Evolutionary conservation across 1,284 basidiomycete species (phyloP), one percentile per base, ranked within the genome.

Genomic region (Farysia itapuensis): DNA sequence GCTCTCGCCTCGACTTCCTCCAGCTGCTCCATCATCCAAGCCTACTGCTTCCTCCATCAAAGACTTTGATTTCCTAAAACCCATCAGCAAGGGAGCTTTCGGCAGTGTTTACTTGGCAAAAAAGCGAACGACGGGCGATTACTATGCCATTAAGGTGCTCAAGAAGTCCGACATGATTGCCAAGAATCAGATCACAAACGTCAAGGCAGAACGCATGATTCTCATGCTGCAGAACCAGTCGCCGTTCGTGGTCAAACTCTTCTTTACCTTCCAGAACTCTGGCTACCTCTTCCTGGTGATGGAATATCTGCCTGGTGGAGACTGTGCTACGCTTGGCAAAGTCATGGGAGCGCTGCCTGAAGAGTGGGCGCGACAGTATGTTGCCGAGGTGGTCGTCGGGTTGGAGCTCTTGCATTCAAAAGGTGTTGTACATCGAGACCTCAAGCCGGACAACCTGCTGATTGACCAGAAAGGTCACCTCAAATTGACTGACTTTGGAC

Each of bases 141-240:
- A 97, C 79, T 99, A 88, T 79, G 95, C 95, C 21, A 95, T 99
- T 84, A 99, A 99, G 79, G 92, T 97, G 24, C 80, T 98, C 67
- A 97, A 95, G 80, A 99, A 99, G 81, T 90, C 92, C 21, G 95
- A 99, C 79, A 99, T 99, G 95, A 97, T 99, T 75, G 91, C 95
- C 35, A 99, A 99, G 84, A 98, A 98, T 80, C 95, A 99, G 79
- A 95, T 99, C 78, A 98, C 95, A 44, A 99, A 98, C 75, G 94
- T 98, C 78, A 98, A 97, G 80, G 95, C 95, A 3, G 95, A 99
- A 80, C 84, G 95, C 45, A 97, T 94, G 85, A 98, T 99, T 72
- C 82, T 99, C 64, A 98, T 98, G 95, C 94, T 92, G 76, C 94
- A 98, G 78, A 89, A 95, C 0, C 92, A 96, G 78, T 96, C 93